Conservation (phyloP, 805 yeast species). For the Sugiyamaella chiloensis region DNA sequence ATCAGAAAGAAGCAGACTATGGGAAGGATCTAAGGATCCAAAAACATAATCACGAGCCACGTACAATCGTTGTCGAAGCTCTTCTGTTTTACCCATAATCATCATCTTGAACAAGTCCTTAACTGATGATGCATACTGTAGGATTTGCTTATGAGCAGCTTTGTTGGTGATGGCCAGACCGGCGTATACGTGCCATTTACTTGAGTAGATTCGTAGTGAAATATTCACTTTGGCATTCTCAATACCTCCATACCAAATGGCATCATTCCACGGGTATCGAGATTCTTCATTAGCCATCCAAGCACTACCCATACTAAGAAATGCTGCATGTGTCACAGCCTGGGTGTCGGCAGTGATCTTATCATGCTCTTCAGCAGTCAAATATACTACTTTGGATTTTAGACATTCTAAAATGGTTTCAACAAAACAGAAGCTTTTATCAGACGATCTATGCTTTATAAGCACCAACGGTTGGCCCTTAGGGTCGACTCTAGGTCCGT, state of each 20-base stretch:
- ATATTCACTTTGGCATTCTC: slow-evolving; percentile 96
- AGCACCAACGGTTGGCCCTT: slow-evolving; percentile 91
- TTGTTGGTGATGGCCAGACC: slow-evolving; percentile 96
- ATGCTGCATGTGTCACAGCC: slow-evolving; percentile 98
- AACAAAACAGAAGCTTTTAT: slow-evolving; percentile 57
- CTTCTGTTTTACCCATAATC: slow-evolving; percentile 63
- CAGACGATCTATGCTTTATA: slow-evolving; percentile 66
- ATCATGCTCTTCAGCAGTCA: slow-evolving; percentile 88
- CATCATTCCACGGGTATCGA: slow-evolving; percentile 79
- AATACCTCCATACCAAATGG: slow-evolving; percentile 86
- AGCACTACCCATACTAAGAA: slow-evolving; percentile 93
- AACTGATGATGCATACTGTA: slow-evolving; percentile 82
- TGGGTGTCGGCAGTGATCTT: slow-evolving; percentile 96
- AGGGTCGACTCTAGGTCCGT: slow-evolving; percentile 88
- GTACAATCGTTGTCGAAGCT: slow-evolving; percentile 53
- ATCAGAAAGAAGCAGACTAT: slow-evolving; percentile 64
- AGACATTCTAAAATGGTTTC: slow-evolving; percentile 65
- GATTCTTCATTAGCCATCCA: slow-evolving; percentile 65
- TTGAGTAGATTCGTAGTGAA: slow-evolving; percentile 83
- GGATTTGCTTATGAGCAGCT: slow-evolving; percentile 84
- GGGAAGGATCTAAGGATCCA: slow-evolving; percentile 52
- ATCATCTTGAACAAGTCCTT: slow-evolving; percentile 81
- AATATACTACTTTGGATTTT: slow-evolving; percentile 68
- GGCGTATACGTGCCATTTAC: slow-evolving; percentile 98
- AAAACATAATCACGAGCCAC: slow-evolving; percentile 76